Evolutionary conservation across 805 yeast species (phyloP).

Genomic region (Starmerella ratchasimensis): DNA sequence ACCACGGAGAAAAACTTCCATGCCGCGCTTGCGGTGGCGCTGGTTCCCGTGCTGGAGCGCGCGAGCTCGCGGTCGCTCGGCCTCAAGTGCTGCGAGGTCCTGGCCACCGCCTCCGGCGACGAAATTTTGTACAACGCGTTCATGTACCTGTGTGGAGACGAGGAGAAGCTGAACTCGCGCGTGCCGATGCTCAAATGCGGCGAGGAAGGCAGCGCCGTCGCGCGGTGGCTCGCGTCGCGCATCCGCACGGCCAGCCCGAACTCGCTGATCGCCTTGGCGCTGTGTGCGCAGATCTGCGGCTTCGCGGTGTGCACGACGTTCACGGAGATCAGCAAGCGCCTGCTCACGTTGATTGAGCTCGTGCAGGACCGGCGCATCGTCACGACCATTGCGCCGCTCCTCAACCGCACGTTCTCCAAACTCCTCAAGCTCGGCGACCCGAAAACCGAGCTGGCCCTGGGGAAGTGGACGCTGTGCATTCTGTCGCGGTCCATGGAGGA

Average conservation of each 20-base stretch:
- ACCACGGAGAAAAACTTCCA: slow-evolving; percentile 9
- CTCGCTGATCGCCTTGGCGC: slow-evolving; percentile 3
- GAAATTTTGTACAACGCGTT: slow-evolving; percentile 5
- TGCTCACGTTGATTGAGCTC: slow-evolving; percentile 3
- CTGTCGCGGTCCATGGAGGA: slow-evolving; percentile 6
- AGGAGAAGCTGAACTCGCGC: background rate
- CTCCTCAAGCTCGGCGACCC: slow-evolving; percentile 6
- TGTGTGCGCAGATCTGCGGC: slow-evolving; percentile 3
- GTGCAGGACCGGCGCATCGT: slow-evolving; percentile 6
- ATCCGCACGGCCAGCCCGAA: background rate
- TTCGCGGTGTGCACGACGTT: slow-evolving; percentile 1
- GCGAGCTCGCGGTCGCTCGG: background rate
- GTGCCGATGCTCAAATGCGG: slow-evolving; percentile 1
- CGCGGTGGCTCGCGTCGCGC: slow-evolving; percentile 5
- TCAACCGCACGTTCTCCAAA: slow-evolving; percentile 3
- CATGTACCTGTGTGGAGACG: slow-evolving; percentile 7
- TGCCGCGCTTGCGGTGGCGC: slow-evolving; percentile 3
- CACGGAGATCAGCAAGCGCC: background rate
- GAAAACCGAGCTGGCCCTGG: slow-evolving; percentile 1
- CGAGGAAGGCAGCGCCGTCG: slow-evolving; percentile 2
- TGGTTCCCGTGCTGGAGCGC: slow-evolving; percentile 1
- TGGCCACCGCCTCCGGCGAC: slow-evolving; percentile 4
- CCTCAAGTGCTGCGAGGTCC: slow-evolving; percentile 8
- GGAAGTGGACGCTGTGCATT: slow-evolving; percentile 5
- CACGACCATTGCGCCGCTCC: slow-evolving; percentile 9